Evolutionary conservation across 257 asterid species (phyloP).

Genomic region (Prunella vulgaris): DNA sequence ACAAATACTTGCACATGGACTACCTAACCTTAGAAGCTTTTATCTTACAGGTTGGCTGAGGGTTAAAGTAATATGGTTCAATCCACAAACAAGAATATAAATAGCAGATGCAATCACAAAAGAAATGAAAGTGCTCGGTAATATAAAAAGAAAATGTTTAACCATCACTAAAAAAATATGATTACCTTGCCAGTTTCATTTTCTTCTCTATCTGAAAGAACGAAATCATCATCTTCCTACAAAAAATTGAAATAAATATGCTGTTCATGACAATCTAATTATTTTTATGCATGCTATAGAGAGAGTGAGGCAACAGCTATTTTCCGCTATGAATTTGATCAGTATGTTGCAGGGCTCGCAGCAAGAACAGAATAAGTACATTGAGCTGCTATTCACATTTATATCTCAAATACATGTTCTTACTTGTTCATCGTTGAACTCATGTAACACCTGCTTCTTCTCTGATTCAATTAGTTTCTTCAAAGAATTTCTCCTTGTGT

Average conservation of each 20-base stretch:
- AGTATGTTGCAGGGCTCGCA: not conserved
- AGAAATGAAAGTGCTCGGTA: not conserved
- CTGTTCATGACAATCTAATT: constrained; percentile 1
- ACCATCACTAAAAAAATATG: constrained; percentile 3
- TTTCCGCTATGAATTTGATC: not conserved
- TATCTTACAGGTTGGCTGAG: constrained; percentile 11
- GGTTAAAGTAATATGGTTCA: not conserved
- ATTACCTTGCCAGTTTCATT: constrained; percentile 56
- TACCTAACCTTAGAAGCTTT: not conserved
- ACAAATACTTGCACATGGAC: not conserved
- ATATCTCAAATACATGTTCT: constrained; percentile 19
- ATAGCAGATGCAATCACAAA: not conserved
- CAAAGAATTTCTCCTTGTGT: constrained; percentile 33
- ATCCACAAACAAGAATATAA: constrained; percentile 9
- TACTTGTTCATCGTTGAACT: constrained; percentile 78
- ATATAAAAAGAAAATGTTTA: not conserved
- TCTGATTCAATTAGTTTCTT: constrained; percentile 44
- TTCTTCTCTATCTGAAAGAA: constrained; percentile 61
- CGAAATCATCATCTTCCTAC: constrained; percentile 89
- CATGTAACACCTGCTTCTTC: constrained; percentile 44
- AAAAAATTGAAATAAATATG: constrained; percentile 9
- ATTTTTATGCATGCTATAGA: constrained; percentile 14
- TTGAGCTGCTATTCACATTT: not conserved
- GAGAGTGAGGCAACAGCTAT: constrained; percentile 21
- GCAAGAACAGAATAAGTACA: not conserved